phyloP scores from a whole-genome alignment of 2,329 filamentous ascomycete species.

The Botrytis tulipae region DNA sequence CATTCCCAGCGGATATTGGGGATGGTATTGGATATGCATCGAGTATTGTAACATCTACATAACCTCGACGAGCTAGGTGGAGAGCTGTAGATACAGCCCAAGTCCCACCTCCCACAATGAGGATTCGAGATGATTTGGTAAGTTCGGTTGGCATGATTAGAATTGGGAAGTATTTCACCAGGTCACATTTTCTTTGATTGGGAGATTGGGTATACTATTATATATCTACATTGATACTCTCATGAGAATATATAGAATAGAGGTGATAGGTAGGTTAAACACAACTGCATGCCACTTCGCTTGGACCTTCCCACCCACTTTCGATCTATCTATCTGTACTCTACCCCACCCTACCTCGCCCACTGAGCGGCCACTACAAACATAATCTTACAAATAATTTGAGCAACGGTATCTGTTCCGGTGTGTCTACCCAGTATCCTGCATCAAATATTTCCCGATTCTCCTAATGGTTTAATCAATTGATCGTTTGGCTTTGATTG shows the following conservation, averaged over 20 bases:
- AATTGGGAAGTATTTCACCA: not conserved
- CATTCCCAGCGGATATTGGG: slow-evolving; percentile 53
- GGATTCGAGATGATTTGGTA: slow-evolving; percentile 32
- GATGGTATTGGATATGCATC: slow-evolving; percentile 46
- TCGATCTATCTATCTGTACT: not conserved
- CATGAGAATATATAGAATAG: not conserved
- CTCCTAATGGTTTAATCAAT: not conserved
- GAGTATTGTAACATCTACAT: slow-evolving; percentile 48
- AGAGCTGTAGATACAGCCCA: slow-evolving; percentile 46
- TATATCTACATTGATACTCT: not conserved
- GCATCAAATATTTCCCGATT: not conserved
- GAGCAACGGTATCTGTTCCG: not conserved
- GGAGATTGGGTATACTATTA: not conserved
- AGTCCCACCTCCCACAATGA: slow-evolving; percentile 45
- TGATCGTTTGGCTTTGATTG: not conserved
- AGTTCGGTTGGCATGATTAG: slow-evolving; percentile 17
- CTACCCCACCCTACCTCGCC: not conserved
- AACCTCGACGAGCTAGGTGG: slow-evolving; percentile 46
- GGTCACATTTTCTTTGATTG: not conserved
- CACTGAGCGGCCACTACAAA: not conserved
- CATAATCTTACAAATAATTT: not conserved
- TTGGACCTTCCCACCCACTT: not conserved
- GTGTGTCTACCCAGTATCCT: not conserved
- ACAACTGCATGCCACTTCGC: not conserved
- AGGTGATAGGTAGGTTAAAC: not conserved